Conservation (phyloP, 441 rosid species). For the Pelargonium australe region DNA sequence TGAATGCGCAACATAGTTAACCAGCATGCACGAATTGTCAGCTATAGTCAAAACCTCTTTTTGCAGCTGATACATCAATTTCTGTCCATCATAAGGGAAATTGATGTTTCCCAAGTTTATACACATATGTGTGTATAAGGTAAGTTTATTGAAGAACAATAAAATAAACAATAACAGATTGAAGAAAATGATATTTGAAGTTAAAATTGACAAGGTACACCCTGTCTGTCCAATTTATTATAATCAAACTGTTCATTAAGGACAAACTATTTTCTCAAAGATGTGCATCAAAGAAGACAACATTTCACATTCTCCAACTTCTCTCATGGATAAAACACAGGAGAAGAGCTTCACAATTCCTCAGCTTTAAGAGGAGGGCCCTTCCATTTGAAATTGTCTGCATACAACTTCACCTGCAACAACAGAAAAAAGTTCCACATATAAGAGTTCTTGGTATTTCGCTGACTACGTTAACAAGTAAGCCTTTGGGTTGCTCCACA, state of each 20-base stretch:
- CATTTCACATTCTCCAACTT: background rate
- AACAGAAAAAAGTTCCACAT: background rate
- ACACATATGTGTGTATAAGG: too few species aligned
- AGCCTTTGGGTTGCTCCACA: too few species aligned
- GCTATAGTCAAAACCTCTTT: too few species aligned
- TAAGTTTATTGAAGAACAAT: too few species aligned
- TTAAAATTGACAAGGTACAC: background rate
- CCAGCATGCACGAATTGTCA: too few species aligned
- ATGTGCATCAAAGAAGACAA: background rate
- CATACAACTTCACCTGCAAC: slow-evolving; percentile 66
- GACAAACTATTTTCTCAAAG: background rate
- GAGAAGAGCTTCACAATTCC: background rate
- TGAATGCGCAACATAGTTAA: too few species aligned
- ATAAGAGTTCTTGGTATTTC: too few species aligned
- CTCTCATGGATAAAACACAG: background rate
- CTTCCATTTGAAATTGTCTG: slow-evolving; percentile 92
- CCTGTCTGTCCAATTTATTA: background rate
- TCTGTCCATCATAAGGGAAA: too few species aligned
- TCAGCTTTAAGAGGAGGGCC: slow-evolving; percentile 45
- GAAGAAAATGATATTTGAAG: background rate
- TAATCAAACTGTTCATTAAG: background rate
- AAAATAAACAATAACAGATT: background rate
- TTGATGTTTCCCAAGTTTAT: too few species aligned
- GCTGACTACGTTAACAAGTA: too few species aligned
- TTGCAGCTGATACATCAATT: too few species aligned